Conservation (phyloP, 306 rosid species). For the Begonia fuchsioides region DNA sequence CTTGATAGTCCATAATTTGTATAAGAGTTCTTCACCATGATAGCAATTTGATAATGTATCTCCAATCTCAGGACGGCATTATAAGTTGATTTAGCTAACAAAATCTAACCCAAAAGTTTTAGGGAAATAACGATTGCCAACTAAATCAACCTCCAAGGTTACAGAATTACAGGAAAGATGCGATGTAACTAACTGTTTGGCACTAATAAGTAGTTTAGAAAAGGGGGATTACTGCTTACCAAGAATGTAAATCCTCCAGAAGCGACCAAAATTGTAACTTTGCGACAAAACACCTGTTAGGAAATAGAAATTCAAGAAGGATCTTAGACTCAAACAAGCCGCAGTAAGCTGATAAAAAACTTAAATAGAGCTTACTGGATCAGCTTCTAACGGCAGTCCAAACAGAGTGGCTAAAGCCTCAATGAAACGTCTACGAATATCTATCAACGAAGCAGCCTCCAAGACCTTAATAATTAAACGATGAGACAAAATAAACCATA, state of each 20-base stretch:
- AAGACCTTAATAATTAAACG: constrained; percentile 32
- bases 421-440: constrained; percentile 63
- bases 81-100: no score
- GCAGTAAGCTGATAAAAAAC: background rate
- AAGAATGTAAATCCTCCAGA: constrained; percentile 68
- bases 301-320: constrained; percentile 10
- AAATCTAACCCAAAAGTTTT: no score
- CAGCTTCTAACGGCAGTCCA: constrained; percentile 95
- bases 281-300: constrained; percentile 76
- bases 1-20: no score
- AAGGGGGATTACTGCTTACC: constrained; percentile 29
- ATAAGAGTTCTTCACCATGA: no score
- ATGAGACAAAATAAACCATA: background rate
- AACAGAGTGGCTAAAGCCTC: constrained; percentile 54
- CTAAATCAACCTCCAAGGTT: no score
- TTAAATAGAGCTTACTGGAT: constrained; percentile 33
- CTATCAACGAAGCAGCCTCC: constrained; percentile 72
- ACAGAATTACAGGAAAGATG: no score
- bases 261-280: constrained; percentile 52
- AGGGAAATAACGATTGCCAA: no score
- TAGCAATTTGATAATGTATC: no score
- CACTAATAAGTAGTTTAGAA: no score
- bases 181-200: no score
- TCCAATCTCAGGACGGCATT: no score
- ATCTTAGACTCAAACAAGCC: constrained; percentile 8